Evolutionary conservation across 805 yeast species (phyloP).

Genomic region (Metschnikowia kofuensis): DNA sequence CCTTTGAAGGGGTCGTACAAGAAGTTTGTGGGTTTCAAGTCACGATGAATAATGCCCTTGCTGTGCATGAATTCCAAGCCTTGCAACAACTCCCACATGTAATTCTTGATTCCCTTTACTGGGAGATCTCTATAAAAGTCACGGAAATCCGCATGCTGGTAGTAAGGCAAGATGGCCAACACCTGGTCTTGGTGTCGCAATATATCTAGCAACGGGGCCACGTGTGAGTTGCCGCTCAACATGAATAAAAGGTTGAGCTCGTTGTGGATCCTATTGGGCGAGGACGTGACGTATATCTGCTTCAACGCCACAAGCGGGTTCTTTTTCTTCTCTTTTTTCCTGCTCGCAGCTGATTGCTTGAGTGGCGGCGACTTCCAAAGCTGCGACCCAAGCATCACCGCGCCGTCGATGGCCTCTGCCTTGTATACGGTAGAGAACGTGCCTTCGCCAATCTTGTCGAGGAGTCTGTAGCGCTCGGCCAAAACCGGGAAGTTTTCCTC

Average conservation of each 20-base stretch:
- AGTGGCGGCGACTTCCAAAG: slow-evolving; percentile 47
- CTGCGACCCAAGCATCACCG: slow-evolving; percentile 36
- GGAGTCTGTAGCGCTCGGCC: slow-evolving; percentile 44
- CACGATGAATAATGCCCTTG: slow-evolving; percentile 41
- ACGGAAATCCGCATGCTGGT: slow-evolving; percentile 86
- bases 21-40: slow-evolving; percentile 59
- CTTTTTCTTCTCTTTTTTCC: slow-evolving; percentile 25
- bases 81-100: slow-evolving; percentile 73
- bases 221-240: slow-evolving; percentile 64
- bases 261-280: slow-evolving; percentile 86
- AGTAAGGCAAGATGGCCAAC: slow-evolving; percentile 87
- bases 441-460: slow-evolving; percentile 66
- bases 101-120: slow-evolving; percentile 72
- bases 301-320: slow-evolving; percentile 77
- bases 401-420: slow-evolving; percentile 51
- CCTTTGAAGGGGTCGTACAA: slow-evolving; percentile 62
- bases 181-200: slow-evolving; percentile 87
- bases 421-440: slow-evolving; percentile 62
- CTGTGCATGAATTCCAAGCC: slow-evolving; percentile 64
- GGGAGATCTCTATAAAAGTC: slow-evolving; percentile 81
- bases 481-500: slow-evolving; percentile 55
- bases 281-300: slow-evolving; percentile 90
- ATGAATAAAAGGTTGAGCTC: slow-evolving; percentile 77
- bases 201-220: slow-evolving; percentile 90
- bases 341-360: slow-evolving; percentile 18